Evolutionary conservation across 106 monocot genomes (phyloP).

Genomic region (Platanthera zijinensis): DNA sequence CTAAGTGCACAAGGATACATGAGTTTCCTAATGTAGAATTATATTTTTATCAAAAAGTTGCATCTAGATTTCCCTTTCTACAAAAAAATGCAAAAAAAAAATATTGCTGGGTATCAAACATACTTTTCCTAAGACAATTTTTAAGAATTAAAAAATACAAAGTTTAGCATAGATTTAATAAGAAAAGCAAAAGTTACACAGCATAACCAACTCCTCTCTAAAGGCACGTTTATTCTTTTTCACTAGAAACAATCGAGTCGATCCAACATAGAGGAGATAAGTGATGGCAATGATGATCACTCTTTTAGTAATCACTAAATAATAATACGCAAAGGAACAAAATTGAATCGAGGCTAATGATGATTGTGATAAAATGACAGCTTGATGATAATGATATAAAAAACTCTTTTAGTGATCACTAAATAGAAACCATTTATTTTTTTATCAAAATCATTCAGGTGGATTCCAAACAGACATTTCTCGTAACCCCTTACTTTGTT

Average conservation of each 20-base stretch:
- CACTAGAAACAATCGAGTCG: not conserved
- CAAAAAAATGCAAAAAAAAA: not conserved
- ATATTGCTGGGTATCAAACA: not conserved
- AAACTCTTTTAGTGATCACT: not conserved
- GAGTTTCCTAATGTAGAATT: too few species aligned
- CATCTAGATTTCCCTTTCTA: not conserved
- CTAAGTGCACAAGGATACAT: too few species aligned
- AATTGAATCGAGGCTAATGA: not conserved
- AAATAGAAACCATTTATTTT: not conserved
- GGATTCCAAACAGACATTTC: not conserved
- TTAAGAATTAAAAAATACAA: not conserved
- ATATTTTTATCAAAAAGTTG: not conserved
- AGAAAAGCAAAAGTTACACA: not conserved
- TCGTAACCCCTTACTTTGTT: conserved; percentile 41
- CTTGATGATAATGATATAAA: not conserved
- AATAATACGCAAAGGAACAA: not conserved
- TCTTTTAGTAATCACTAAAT: not conserved
- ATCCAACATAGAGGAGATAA: not conserved
- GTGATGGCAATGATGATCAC: not conserved
- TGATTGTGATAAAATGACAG: not conserved
- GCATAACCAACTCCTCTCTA: not conserved
- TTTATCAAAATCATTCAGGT: not conserved
- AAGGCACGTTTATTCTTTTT: not conserved
- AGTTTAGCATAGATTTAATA: not conserved
- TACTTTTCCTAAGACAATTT: not conserved